Evolutionary conservation across 2,329 filamentous ascomycete genomes (phyloP).

Genomic region (Fusarium sp.): DNA sequence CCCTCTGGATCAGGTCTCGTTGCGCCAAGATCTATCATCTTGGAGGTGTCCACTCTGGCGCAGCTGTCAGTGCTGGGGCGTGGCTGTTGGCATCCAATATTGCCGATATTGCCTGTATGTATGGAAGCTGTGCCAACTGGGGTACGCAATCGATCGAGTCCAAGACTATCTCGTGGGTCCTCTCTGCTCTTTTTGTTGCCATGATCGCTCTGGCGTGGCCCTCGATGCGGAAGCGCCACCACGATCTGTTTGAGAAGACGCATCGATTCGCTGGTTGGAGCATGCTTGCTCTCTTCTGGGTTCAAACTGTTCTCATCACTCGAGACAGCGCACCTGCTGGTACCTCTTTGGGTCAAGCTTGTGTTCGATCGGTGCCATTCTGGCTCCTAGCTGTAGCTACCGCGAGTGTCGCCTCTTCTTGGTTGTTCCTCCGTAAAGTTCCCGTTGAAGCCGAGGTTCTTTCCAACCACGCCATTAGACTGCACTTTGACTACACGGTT

Average conservation of each 20-base stretch:
- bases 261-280: constrained; percentile 81
- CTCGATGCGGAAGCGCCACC: constrained; percentile 68
- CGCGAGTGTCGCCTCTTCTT: constrained; percentile 75
- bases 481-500: constrained; percentile 75
- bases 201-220: constrained; percentile 76
- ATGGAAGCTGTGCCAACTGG: constrained; percentile 35
- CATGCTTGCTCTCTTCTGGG: constrained; percentile 75
- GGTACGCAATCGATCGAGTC: constrained; percentile 52
- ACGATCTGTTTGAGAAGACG: constrained; percentile 76
- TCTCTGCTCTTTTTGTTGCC: constrained; percentile 67
- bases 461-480: constrained; percentile 78
- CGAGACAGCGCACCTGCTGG: constrained; percentile 53
- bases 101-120: constrained; percentile 37
- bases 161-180: constrained; percentile 66
- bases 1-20: constrained; percentile 59
- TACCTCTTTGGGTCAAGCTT: constrained; percentile 50
- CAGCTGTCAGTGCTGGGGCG: constrained; percentile 59
- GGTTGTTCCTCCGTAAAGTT: constrained; percentile 77
- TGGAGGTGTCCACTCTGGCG: constrained; percentile 63
- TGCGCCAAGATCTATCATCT: constrained; percentile 64
- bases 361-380: constrained; percentile 60
- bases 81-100: constrained; percentile 60
- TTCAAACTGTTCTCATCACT: constrained; percentile 66
- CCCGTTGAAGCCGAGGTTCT: constrained; percentile 74
- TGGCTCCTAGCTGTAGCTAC: constrained; percentile 77